Evolutionary conservation across 1,139 yeast species (phyloP), one percentile per base, ranked within the genome.

Genomic region (Saccharomyces hybrid): DNA sequence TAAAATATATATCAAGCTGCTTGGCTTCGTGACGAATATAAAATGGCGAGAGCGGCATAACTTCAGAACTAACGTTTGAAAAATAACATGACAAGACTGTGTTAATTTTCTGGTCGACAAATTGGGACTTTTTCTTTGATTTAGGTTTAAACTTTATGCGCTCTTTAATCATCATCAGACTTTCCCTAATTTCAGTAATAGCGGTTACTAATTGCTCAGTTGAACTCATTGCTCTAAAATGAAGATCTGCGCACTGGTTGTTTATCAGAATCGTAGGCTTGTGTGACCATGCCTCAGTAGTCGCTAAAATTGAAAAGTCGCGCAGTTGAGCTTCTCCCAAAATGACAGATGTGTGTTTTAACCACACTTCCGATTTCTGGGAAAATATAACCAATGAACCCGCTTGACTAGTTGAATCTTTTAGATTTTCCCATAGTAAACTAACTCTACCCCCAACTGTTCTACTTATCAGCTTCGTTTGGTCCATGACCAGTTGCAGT

Each of bases 371-470:
- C 4, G 61, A 55, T 47, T 61, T 55, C 48, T 60, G 55, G 3
- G 64, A 57, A 52, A 54, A 64, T 13, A 62, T 49, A 11, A 62
- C 61, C 6, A 59, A 28, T 2, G 69, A 65, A 2, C 61, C 58
- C 11, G 68, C 62, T 8, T 63, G 61, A 1, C 60, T 55, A 6
- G 61, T 58, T 5, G 59, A 56, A 31, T 63, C 65, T 41, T 56
- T 60, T 1, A 62, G 56, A 44, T 60, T 59, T 46, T 63, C 67
- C 46, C 59, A 54, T 30, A 61, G 49, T 28, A 61, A 26, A 49
- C 66, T 63, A 2, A 60, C 28, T 49, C 71, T 74, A 9, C 72
- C 63, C 28, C 65, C 70, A 23, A 64, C 56, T 5, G 64, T 58
- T 1, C 66, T 63, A 5, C 65, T 57, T 16, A 63, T 57, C 0